These are phyloP conservation scores for Phytophthora agathidicida DNA, from an alignment of 352 stramenopile genomes.

Conservation along the genomic window DNA sequence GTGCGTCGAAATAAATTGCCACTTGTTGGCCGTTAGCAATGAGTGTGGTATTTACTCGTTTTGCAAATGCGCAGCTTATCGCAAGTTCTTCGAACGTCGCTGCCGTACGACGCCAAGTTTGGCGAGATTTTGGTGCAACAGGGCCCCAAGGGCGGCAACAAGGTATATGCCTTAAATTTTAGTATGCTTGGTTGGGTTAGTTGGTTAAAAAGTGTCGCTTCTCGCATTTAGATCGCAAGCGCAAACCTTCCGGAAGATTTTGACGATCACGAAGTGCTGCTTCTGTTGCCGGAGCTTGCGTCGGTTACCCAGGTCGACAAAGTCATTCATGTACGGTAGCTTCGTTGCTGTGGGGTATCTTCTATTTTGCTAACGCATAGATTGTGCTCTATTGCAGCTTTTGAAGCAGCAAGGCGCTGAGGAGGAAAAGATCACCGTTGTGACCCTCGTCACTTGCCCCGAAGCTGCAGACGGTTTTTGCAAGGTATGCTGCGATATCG, in stretches of 20 bases:
- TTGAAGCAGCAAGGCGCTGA: slow-evolving; percentile 74
- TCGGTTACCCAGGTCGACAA: slow-evolving; percentile 71
- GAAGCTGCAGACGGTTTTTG: slow-evolving; percentile 84
- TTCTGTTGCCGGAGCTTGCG: slow-evolving; percentile 72
- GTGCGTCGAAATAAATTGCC: slow-evolving; percentile 16
- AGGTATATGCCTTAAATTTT: slow-evolving; percentile 26
- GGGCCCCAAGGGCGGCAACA: slow-evolving; percentile 45
- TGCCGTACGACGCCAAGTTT: slow-evolving; percentile 73
- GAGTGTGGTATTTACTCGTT: background rate
- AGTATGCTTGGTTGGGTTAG: background rate
- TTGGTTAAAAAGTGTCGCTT: slow-evolving; percentile 5
- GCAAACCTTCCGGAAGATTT: slow-evolving; percentile 64
- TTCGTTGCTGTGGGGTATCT: background rate
- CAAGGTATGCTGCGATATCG: slow-evolving; percentile 42
- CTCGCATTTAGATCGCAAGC: slow-evolving; percentile 46
- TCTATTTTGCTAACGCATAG: slow-evolving; percentile 3
- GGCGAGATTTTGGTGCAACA: slow-evolving; percentile 68
- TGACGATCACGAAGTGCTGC: slow-evolving; percentile 67
- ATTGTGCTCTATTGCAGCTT: slow-evolving; percentile 39
- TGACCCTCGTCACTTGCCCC: slow-evolving; percentile 81
- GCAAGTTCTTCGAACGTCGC: slow-evolving; percentile 53
- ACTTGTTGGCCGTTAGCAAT: background rate
- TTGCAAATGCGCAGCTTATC: slow-evolving; percentile 39
- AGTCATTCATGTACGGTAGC: slow-evolving; percentile 68
- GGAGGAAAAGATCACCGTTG: slow-evolving; percentile 80